Percentiles rank a stretch among this genome's conserved stretches.
phyloP scores from a whole-genome alignment of 345 rosid species.

The Citrus reticulata region DNA sequence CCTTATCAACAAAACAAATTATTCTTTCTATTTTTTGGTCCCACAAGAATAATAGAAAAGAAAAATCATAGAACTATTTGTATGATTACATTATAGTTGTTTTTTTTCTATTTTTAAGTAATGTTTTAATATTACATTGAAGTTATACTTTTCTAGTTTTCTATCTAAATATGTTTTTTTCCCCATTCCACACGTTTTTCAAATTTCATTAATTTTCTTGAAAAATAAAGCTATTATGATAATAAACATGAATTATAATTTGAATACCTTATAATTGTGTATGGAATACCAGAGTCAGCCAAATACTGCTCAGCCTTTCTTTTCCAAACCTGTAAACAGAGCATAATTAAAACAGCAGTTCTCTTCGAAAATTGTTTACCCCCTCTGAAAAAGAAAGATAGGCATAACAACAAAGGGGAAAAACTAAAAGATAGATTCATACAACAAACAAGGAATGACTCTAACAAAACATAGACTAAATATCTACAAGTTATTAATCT shows the following conservation, averaged over 20 bases:
- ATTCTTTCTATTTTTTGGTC: not conserved
- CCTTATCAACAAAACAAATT: not conserved
- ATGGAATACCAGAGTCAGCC: conserved; percentile 88
- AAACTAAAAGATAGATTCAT: not conserved
- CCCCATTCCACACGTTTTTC: too few relatives aligned
- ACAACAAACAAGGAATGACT: not conserved
- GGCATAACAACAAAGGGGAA: not conserved
- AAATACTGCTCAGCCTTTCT: conserved; percentile 99
- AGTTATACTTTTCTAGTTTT: too few relatives aligned
- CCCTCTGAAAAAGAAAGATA: not conserved
- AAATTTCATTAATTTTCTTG: not conserved
- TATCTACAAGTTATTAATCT: not conserved
- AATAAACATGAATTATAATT: not conserved
- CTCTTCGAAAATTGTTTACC: not conserved
- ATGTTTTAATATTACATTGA: too few relatives aligned
- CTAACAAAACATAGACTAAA: not conserved
- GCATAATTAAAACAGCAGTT: not conserved
- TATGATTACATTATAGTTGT: too few relatives aligned
- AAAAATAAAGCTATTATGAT: not conserved
- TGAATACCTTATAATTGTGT: conserved; percentile 88
- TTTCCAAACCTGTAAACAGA: conserved; percentile 70
- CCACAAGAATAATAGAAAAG: not conserved
- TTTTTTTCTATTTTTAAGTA: too few relatives aligned
- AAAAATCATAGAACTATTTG: not conserved
- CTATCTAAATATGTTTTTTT: too few relatives aligned